Conservation (phyloP, 2,329 filamentous ascomycete genomes). For the Emericellopsis atlantica region DNA sequence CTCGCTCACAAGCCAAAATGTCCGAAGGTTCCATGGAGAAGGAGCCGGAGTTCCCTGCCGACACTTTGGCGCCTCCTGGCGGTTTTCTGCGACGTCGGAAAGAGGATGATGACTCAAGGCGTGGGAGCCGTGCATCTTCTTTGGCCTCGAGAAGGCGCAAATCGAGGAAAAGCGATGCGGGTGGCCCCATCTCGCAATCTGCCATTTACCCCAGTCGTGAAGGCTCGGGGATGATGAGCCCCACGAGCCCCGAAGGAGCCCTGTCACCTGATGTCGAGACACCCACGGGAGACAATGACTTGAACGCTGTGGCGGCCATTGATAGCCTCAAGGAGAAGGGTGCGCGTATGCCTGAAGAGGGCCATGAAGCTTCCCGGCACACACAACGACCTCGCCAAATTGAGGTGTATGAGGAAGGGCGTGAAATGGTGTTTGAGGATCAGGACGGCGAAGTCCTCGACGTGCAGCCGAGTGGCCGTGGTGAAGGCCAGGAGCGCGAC, state of each 20-base stretch:
- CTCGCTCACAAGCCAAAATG: constrained; percentile 75
- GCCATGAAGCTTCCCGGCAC: constrained; percentile 1
- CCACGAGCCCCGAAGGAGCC: neutral
- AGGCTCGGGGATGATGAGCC: constrained; percentile 4
- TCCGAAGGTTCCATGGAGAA: constrained; percentile 65
- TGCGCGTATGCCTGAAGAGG: too few species aligned
- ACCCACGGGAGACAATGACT: neutral
- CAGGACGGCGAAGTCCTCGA: constrained; percentile 75
- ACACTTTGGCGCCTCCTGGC: constrained; percentile 59
- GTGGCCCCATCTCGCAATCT: constrained; percentile 80
- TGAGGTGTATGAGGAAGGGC: constrained; percentile 71
- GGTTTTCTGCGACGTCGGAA: constrained; percentile 74
- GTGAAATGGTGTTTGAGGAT: constrained; percentile 71
- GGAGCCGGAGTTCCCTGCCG: constrained; percentile 49
- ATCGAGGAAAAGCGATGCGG: constrained; percentile 60
- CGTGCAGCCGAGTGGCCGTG: constrained; percentile 27
- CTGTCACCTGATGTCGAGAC: neutral
- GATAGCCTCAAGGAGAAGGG: constrained; percentile 17
- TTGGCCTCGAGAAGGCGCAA: constrained; percentile 48
- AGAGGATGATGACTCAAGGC: constrained; percentile 53
- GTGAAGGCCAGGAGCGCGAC: constrained; percentile 2
- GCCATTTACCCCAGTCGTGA: constrained; percentile 64
- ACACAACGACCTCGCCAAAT: constrained; percentile 22
- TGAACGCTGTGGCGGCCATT: neutral
- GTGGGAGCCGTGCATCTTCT: constrained; percentile 47